Base-by-base conservation (phyloP, 2,329 filamentous ascomycete genomes). In the Cladosporium austrohemisphaericum region DNA sequence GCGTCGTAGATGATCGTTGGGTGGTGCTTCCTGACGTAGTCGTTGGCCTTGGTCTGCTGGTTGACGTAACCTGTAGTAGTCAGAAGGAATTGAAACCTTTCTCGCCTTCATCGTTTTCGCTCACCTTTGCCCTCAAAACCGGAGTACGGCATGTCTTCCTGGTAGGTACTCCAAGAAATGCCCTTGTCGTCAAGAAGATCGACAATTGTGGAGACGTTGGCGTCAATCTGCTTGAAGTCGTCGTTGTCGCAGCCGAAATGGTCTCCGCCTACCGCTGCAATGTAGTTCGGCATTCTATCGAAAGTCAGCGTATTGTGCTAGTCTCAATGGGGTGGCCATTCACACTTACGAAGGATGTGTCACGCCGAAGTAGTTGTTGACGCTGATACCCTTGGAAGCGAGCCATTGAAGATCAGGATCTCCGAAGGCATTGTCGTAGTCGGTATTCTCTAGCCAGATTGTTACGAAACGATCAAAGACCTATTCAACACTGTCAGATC, bases 21-120 rank as follows among this genome's bases (percentile, higher is more conserved):
- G 63, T 91, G 89, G 71, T 93, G 88, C 71, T 93, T 92, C 62
- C 88, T 83, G 6, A 92, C 86, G 64, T 93, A 93, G 70, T 85
- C 81, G 60, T 90, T 86, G 41, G 77, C 76, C 23, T 79, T 77
- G 2, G 77, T 86, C 57, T 79, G 54, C 55, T 81, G 80, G 67
- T 89, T 88, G 49, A 80, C 74, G 64, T 73, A 88, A 0, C 69
- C n/a, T n/a, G n/a, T n/a, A n/a, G n/a, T n/a, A n/a, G n/a, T n/a
- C n/a, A n/a, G n/a, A n/a, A n/a, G n/a, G n/a, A n/a, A n/a, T n/a
- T n/a, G n/a, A n/a, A n/a, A n/a, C n/a, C n/a, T n/a, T n/a, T n/a
- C n/a, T n/a, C n/a, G n/a, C n/a, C n/a, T n/a, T n/a, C n/a, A n/a
- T n/a, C n/a, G n/a, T n/a, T n/a, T n/a, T n/a, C n/a, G n/a, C n/a